Evolutionary conservation across 1,284 basidiomycete species (phyloP), one percentile per base, ranked within the genome.

Genomic region (Ceratobasidium sp.): DNA sequence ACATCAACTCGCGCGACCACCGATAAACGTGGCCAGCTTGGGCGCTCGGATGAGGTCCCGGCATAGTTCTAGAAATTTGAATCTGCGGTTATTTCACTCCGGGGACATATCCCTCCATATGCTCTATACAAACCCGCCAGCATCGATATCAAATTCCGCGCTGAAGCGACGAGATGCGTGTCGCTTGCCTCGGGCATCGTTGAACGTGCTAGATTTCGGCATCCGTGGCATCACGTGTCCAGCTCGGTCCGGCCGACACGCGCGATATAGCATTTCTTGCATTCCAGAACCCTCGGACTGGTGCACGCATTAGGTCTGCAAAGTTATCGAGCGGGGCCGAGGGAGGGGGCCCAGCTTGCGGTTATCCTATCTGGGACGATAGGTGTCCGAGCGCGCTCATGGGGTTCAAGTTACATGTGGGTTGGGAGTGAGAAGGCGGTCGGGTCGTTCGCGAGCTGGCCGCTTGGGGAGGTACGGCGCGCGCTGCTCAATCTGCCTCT

Each of bases 171-270:
- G 14, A 11, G 51, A 11, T 24, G n/a, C n/a, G 51, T 27, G 51
- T 59, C 58, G 29, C 31, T 37, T 59, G 31, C 9, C 5, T 39
- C 58, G 58, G 58, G 37, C 58, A 59, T n/a, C 58, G 58, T 59
- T 59, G 34, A 59, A 59, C 58, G 58, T 59, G 58, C 58, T 59
- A 6, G 58, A 39, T 59, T 29, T 14, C n/a, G 2, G 49, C 58
- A 59, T 59, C 31, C 58, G 58, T 31, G 31, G 31, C n/a, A 29
- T 59, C 58, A 59, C 58, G 31, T 59, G 54, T 56, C 8, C 43
- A 4, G 2, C 2, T 46, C 43, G 43, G 49, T 11, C 24, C 24
- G n/a, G 22, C 49, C n/a, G 49, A 24, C 8, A 6, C 49, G 19
- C 49, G 34, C 34, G 4, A 34, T 34, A 3, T 34, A 34, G 34